These are phyloP conservation scores for Castanospermum australe DNA, from an alignment of 306 rosid genomes.

Conservation along the genomic window DNA sequence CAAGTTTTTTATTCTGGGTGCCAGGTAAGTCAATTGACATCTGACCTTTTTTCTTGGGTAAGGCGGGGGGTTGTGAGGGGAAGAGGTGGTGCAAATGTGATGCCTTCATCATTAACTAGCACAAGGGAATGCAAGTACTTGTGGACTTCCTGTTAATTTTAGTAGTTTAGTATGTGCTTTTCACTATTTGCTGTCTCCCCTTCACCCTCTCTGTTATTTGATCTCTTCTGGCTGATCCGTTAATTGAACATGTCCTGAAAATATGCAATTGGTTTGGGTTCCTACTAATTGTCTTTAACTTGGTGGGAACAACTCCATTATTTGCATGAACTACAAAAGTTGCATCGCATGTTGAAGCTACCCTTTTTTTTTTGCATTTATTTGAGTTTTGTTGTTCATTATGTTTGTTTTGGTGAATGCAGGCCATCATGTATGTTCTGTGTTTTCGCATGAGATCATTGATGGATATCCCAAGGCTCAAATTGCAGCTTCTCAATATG, in stretches of 20 bases:
- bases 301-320: not conserved
- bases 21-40: slow-evolving; percentile 54
- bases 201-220: not conserved
- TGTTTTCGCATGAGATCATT: slow-evolving; percentile 73
- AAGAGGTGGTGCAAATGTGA: not conserved
- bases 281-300: not conserved
- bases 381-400: not conserved
- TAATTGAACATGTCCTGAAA: not conserved
- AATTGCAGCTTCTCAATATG: slow-evolving; percentile 42
- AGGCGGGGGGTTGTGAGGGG: not conserved
- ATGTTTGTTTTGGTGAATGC: not conserved
- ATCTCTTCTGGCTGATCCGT: not conserved
- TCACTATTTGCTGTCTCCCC: too few species aligned
- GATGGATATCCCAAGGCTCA: slow-evolving; percentile 52
- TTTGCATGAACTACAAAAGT: not conserved
- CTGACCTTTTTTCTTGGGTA: not conserved
- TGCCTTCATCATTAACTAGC: not conserved
- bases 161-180: too few species aligned
- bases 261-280: not conserved
- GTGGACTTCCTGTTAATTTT: not conserved
- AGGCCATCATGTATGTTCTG: slow-evolving; percentile 66
- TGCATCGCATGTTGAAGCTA: not conserved
- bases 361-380: not conserved
- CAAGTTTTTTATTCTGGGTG: slow-evolving; percentile 80
- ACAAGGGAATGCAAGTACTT: not conserved